phyloP scores from a whole-genome alignment of 768 basidiomycete genomes.

The Hericium erinaceus region DNA sequence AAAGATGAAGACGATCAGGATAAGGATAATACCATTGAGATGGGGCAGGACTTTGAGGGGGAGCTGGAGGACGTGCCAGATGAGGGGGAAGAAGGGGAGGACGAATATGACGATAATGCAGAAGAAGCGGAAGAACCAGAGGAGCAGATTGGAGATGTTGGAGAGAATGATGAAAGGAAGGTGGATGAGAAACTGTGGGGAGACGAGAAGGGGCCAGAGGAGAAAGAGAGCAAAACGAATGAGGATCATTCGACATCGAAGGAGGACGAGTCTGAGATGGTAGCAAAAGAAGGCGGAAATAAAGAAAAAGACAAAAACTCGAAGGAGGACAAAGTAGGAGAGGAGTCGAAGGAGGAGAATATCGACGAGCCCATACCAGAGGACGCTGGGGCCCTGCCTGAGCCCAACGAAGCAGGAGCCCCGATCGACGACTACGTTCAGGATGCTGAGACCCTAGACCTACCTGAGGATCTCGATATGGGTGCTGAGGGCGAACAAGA shows the following conservation, averaged over 20 bases:
- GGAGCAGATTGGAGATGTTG: conserved; percentile 76
- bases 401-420: conserved; percentile 45
- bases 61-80: conserved; percentile 78
- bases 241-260: conserved; percentile 50
- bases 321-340: conserved; percentile 18
- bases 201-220: conserved; percentile 57
- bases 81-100: conserved; percentile 38
- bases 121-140: conserved; percentile 64
- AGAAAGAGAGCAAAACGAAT: conserved; percentile 46
- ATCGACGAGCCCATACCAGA: conserved; percentile 23
- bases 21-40: conserved; percentile 76
- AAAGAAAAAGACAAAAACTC: conserved; percentile 24
- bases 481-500: conserved; percentile 11
- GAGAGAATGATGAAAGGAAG: conserved; percentile 70
- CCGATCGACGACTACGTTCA: conserved; percentile 70
- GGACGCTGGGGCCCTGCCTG: conserved; percentile 24
- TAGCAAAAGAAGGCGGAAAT: conserved; percentile 63
- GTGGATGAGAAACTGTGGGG: conserved; percentile 98
- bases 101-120: conserved; percentile 30
- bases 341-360: conserved; percentile 18
- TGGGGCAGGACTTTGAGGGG: conserved; percentile 85
- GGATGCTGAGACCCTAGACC: conserved; percentile 76
- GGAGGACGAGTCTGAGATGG: conserved; percentile 52
- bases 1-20: conserved; percentile 32
- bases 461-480: conserved; percentile 82